Percentiles rank a stretch among this genome's conserved stretches.
These are phyloP conservation scores for Eutrema yunnanense DNA, from an alignment of 345 rosid genomes.

Conservation along the genomic window DNA sequence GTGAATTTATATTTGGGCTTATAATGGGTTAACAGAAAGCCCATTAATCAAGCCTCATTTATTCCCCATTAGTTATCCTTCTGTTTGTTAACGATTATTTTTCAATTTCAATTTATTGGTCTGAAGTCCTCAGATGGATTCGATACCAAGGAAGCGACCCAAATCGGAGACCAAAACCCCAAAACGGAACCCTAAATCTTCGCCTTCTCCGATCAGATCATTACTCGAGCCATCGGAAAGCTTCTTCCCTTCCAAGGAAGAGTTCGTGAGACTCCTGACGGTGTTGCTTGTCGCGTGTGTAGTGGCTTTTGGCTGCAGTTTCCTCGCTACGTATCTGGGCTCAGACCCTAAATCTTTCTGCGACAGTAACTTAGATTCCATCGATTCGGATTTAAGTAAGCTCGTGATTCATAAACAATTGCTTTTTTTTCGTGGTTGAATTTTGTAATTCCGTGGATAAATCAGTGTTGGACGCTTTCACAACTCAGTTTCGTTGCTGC, in stretches of 20 bases:
- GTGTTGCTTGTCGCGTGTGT: slow-evolving; percentile 58
- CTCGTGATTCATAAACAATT: background rate
- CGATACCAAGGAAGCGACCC: slow-evolving; percentile 40
- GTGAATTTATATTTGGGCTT: background rate
- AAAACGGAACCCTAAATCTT: slow-evolving; percentile 30
- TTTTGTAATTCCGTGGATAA: background rate
- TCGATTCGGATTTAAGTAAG: slow-evolving; percentile 46
- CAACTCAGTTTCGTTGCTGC: slow-evolving; percentile 2
- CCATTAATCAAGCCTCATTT: background rate
- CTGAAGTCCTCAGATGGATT: slow-evolving; percentile 20
- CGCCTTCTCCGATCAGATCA: slow-evolving; percentile 27
- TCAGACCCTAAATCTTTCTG: slow-evolving; percentile 58
- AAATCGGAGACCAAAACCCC: slow-evolving; percentile 22
- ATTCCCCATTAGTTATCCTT: no score
- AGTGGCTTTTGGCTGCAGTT: slow-evolving; percentile 59
- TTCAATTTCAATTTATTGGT: background rate
- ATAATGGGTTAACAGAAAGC: background rate
- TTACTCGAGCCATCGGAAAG: slow-evolving; percentile 54
- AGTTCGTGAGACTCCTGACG: slow-evolving; percentile 41
- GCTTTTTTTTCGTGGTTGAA: background rate
- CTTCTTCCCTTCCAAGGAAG: slow-evolving; percentile 68
- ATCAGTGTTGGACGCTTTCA: no score
- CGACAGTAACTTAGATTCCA: slow-evolving; percentile 35
- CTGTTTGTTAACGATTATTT: background rate
- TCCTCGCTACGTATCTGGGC: slow-evolving; percentile 31